A percentile compares a stretch with the other conserved stretches of the same genome.
Conservation (phyloP, 345 rosid species). For the Syzygium aqueum region DNA sequence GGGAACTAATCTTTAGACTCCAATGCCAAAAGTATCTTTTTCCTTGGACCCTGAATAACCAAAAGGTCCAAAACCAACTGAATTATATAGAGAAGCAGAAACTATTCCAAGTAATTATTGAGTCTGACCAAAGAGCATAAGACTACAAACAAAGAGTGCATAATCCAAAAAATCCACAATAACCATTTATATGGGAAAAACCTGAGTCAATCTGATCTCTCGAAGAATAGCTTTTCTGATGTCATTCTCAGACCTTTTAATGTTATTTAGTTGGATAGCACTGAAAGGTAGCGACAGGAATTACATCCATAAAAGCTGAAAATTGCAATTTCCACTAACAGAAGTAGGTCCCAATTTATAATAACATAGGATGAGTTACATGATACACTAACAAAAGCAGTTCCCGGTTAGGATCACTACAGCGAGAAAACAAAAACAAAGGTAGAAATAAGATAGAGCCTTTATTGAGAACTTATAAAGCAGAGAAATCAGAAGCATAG, state of each 20-base stretch:
- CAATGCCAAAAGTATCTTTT: constrained; percentile 84
- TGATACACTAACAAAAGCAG: not conserved
- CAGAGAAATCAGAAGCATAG: not conserved
- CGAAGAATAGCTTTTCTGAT: not conserved
- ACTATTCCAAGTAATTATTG: not conserved
- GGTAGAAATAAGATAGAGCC: not conserved
- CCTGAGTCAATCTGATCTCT: not conserved
- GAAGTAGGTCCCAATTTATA: too few species aligned
- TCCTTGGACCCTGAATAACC: constrained; percentile 86
- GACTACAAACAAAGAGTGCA: not conserved
- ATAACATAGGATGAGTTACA: not conserved
- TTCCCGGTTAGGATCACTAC: not conserved
- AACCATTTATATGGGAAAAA: not conserved
- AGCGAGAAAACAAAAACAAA: not conserved
- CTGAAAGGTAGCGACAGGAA: not conserved
- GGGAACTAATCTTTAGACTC: constrained; percentile 47
- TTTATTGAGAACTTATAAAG: not conserved
- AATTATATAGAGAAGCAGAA: not conserved
- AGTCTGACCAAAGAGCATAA: not conserved
- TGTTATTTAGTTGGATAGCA: not conserved
- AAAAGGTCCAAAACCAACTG: constrained; percentile 4
- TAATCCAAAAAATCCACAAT: not conserved
- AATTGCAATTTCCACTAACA: not conserved
- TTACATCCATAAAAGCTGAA: not conserved
- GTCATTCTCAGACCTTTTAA: not conserved